These are phyloP conservation scores for Glonium stellatum DNA, from an alignment of 495 filamentous ascomycete genomes.

Conservation along the genomic window DNA sequence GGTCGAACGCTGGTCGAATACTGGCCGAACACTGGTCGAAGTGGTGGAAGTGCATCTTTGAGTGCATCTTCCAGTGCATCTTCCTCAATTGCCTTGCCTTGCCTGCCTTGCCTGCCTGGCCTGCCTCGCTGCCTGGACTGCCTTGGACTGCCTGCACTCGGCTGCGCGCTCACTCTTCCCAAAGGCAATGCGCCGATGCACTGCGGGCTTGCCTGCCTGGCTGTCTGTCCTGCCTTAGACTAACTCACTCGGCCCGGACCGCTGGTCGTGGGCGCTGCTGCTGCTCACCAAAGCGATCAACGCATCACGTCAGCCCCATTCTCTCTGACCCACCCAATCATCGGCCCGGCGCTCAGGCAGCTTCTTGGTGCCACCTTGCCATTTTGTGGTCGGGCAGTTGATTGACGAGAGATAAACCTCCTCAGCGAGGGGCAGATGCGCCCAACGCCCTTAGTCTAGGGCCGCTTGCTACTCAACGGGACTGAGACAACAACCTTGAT, in stretches of 20 bases:
- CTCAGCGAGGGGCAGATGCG: background rate
- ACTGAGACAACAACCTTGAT: conserved; percentile 8
- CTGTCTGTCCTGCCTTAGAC: background rate
- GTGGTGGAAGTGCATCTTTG: too few relatives aligned
- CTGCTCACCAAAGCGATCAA: conserved; percentile 12
- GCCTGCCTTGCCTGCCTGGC: too few relatives aligned
- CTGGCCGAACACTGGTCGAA: too few relatives aligned
- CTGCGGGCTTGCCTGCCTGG: background rate
- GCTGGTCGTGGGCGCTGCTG: conserved; percentile 23
- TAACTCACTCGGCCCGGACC: conserved; percentile 20
- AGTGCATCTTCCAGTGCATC: too few relatives aligned
- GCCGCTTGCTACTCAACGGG: background rate
- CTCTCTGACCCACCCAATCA: background rate
- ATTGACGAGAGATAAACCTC: background rate
- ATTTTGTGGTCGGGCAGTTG: background rate
- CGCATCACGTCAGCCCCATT: conserved; percentile 16
- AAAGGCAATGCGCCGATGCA: too few relatives aligned
- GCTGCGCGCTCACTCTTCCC: too few relatives aligned
- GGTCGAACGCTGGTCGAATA: too few relatives aligned
- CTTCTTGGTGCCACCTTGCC: background rate
- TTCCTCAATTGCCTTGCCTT: too few relatives aligned
- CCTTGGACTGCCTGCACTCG: too few relatives aligned
- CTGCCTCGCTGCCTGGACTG: too few relatives aligned
- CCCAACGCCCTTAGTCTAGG: background rate
- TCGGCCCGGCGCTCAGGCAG: background rate